Evolutionary conservation across 179 eudicot species (phyloP), one percentile per base, ranked within the genome.

Genomic region (Carnegiea gigantea): DNA sequence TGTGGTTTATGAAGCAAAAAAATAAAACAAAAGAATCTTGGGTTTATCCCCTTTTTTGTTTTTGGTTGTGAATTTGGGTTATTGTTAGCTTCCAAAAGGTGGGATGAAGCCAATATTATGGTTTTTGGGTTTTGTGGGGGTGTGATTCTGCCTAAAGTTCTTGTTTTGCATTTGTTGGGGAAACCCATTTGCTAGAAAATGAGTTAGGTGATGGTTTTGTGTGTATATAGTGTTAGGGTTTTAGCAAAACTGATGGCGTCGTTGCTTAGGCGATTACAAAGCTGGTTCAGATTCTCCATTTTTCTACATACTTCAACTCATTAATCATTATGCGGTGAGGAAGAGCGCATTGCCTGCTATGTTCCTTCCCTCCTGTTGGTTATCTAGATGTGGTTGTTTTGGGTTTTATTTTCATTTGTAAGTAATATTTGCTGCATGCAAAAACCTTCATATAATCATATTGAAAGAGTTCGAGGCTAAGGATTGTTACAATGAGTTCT

Each of bases 141-240:
- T 49, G 46, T 21, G n/a, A 15, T 36, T 40, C 38, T 49, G 64
- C 81, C 59, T 71, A 79, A 70, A 74, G 76, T 59, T 85, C 78
- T 82, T 79, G 80, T 77, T 70, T 85, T 49, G 81, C 36, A 76
- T 82, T 48, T 28, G 38, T 33, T 76, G 24, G 62, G 1, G 28
- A 76, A 24, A n/a, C 62, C 49, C 70, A 65, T 73, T 64, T 74
- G 49, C 17, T 64, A 28, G 73, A 54, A 44, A 76, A 44, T 43
- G 15, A 62, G 40, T n/a, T 54, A 17, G 9, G 38, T 75, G 49
- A 48, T 8, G n/a, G 4, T 57, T 26, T 65, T 43, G 33, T 20
- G 33, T 43, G n/a, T 26, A 15, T 65, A 14, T 43, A 53, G 36
- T 74, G 79, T 20, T 81, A 75, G 87, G 82, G 82, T 78, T 84